Base-by-base conservation (phyloP, 2,329 filamentous ascomycete species). In the Xylariaceae sp. region DNA sequence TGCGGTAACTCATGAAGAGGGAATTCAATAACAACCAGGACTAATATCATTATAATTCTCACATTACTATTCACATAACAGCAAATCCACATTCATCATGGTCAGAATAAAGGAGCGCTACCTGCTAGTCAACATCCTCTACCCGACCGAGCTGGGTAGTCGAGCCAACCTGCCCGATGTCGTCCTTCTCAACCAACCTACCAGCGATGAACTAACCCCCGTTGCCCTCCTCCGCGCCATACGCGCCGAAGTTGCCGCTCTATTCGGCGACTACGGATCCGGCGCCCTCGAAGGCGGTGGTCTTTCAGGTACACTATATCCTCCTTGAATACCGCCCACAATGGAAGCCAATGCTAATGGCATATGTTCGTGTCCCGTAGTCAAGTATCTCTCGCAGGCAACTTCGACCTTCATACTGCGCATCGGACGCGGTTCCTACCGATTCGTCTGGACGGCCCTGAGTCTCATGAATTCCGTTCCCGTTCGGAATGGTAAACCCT, bases 71-170 rank as follows among this genome's bases (percentile, higher is more conserved):
- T 47, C 35, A 11, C 18, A 17, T 50, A 45, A 23, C n/a, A 15
- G 5, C 30, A n/a, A 39, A 10, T 1, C 2, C 18, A 15, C 11
- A 9, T 11, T 47, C 66, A 76, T 49, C 53, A 97, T 99, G 94
- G 94, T 99, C 61, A 90, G 94, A 71, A 85, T 97, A 67, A 99
- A 99, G 76, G 89, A 96, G 75, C 88, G 94, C 69, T 99, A 99
- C 74, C 83, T 99, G 15, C 85, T 97, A n/a, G 85, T 97, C 63
- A 90, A 96, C 72, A 92, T 97, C 65, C 81, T 97, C 51, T 97
- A 97, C 70, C 91, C 92, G 0, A 81, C 85, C 5, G 77, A 83
- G 10, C 64, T 78, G 8, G 64, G 70, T 51, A 65, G 67, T 61
- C 74, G 73, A 59, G 53, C 71, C 39, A 73, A 75, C 66, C 67